Evolutionary conservation across 352 stramenopile genomes (phyloP).

Genomic region (Pythium rishiriense): DNA sequence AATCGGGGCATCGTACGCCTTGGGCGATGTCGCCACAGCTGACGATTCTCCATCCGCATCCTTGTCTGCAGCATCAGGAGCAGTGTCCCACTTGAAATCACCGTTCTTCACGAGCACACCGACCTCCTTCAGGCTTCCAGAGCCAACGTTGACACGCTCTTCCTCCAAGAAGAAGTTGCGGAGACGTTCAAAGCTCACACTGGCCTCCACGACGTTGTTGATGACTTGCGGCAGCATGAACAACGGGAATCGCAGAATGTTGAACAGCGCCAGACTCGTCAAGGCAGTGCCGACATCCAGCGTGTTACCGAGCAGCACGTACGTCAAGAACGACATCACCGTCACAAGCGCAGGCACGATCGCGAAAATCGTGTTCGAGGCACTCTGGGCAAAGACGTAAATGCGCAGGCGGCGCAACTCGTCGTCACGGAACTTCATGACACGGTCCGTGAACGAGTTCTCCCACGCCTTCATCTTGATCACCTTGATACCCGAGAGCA

Average conservation of each 20-base stretch:
- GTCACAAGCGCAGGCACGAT: slow-evolving; percentile 87
- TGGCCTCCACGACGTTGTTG: slow-evolving; percentile 92
- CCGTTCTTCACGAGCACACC: slow-evolving; percentile 53
- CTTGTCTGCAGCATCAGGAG: slow-evolving; percentile 20
- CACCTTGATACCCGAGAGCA: slow-evolving; percentile 94
- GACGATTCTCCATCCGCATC: slow-evolving; percentile 51
- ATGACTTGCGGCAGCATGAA: slow-evolving; percentile 96
- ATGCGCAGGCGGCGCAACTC: slow-evolving; percentile 67
- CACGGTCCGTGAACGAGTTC: slow-evolving; percentile 60
- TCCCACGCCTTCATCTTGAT: slow-evolving; percentile 98
- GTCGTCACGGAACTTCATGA: slow-evolving; percentile 57
- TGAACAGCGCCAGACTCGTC: slow-evolving; percentile 93
- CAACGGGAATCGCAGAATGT: slow-evolving; percentile 95
- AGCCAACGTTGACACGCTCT: slow-evolving; percentile 66
- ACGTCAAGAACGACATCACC: slow-evolving; percentile 79
- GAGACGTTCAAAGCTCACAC: slow-evolving; percentile 61
- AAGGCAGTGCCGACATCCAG: slow-evolving; percentile 90
- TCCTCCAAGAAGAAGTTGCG: slow-evolving; percentile 66
- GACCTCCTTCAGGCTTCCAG: slow-evolving; percentile 78
- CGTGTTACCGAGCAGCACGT: slow-evolving; percentile 67
- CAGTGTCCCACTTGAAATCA: slow-evolving; percentile 68
- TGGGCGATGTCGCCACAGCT: slow-evolving; percentile 31
- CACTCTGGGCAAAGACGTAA: slow-evolving; percentile 40
- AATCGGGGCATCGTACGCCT: slow-evolving; percentile 35
- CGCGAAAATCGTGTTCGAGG: slow-evolving; percentile 45